Evolutionary conservation across 2,329 filamentous ascomycete genomes (phyloP).

Genomic region (Alternaria atra): DNA sequence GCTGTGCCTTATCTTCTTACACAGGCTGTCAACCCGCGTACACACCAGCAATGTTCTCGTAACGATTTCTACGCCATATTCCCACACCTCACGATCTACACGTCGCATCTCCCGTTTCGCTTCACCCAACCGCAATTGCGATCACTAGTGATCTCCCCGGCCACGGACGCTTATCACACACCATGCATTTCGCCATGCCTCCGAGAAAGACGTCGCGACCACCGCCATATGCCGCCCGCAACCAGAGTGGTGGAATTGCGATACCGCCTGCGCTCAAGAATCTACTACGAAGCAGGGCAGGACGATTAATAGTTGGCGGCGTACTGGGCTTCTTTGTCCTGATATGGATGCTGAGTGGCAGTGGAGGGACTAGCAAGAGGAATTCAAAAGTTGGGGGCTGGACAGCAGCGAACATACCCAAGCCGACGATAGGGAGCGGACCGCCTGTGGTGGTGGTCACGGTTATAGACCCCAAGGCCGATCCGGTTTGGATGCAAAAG

Average conservation of each 20-base stretch:
- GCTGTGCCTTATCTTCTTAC: background rate
- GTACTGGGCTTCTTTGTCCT: conserved; percentile 64
- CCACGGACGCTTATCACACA: conserved; percentile 27
- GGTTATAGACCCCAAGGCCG: conserved; percentile 75
- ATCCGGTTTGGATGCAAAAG: conserved; percentile 72
- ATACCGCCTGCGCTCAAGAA: conserved; percentile 58
- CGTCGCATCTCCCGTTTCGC: conserved; percentile 34
- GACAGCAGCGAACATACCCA: conserved; percentile 30
- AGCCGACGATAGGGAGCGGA: conserved; percentile 54
- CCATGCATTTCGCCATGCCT: conserved; percentile 88
- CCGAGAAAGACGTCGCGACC: conserved; percentile 83
- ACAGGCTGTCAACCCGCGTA: background rate
- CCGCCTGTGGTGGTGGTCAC: conserved; percentile 81
- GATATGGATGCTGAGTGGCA: conserved; percentile 48
- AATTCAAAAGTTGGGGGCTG: conserved; percentile 19
- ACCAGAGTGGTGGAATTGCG: conserved; percentile 51
- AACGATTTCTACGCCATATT: conserved; percentile 15
- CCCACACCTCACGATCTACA: conserved; percentile 9
- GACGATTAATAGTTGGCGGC: conserved; percentile 63
- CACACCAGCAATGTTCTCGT: conserved; percentile 27
- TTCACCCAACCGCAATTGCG: conserved; percentile 10
- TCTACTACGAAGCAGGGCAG: conserved; percentile 65
- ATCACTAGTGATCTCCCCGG: conserved; percentile 22
- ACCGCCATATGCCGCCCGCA: conserved; percentile 72
- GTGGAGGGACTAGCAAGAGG: conserved; percentile 29